phyloP scores from a whole-genome alignment of 78 protist genomes.

The Tieghemostelium lacteum region DNA sequence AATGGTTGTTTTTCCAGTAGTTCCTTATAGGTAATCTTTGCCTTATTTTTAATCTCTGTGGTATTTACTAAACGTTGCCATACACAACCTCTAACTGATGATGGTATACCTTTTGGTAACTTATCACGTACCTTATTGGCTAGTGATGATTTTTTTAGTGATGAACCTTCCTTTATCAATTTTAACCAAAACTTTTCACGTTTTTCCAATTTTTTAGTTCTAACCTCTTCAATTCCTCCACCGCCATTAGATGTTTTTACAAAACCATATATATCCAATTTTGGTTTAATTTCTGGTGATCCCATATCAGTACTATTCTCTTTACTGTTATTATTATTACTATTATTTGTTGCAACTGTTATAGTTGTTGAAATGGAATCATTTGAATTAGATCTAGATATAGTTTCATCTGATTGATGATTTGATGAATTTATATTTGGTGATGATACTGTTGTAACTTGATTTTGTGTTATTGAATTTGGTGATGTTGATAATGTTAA shows the following conservation, averaged over 20 bases:
- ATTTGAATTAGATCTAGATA: constrained; percentile 7
- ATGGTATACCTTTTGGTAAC: constrained; percentile 86
- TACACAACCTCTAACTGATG: constrained; percentile 41
- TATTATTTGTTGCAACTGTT: neutral
- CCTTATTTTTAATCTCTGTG: constrained; percentile 28
- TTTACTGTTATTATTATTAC: neutral
- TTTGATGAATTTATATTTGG: neutral
- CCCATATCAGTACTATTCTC: neutral
- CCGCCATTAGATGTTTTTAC: constrained; percentile 36
- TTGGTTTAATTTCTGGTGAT: constrained; percentile 50
- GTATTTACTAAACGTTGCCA: constrained; percentile 61
- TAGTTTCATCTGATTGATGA: neutral
- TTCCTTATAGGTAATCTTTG: constrained; percentile 33
- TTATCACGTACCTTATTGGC: constrained; percentile 46
- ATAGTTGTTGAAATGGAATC: neutral
- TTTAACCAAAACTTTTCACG: constrained; percentile 54
- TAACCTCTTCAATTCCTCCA: neutral
- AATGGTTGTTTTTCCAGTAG: neutral
- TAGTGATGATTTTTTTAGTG: neutral
- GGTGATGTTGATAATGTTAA: neutral
- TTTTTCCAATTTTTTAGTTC: constrained; percentile 53
- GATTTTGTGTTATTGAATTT: neutral
- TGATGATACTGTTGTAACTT: neutral
- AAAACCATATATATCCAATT: constrained; percentile 72
- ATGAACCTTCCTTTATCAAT: neutral